These are phyloP conservation scores for Dothidotthia symphoricarpi DNA, from an alignment of 2,329 filamentous ascomycete species.

Conservation along the genomic window DNA sequence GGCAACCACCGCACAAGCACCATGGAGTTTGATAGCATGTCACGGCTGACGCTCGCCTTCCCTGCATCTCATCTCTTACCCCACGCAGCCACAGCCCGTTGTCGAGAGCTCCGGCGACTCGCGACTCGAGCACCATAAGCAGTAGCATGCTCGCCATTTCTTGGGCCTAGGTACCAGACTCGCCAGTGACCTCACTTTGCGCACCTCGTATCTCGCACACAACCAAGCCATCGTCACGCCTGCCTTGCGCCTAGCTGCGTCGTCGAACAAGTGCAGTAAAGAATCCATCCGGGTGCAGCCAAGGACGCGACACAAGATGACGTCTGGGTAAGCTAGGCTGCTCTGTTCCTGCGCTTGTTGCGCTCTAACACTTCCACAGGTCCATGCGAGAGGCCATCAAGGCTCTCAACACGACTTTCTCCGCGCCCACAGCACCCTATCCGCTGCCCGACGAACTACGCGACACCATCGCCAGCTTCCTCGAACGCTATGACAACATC, in stretches of 20 bases:
- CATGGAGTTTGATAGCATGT: conserved; percentile 4
- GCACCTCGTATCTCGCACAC: no score
- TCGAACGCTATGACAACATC: conserved; percentile 64
- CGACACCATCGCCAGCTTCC: conserved; percentile 63
- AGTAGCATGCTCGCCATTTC: conserved; percentile 10
- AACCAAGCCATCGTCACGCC: not conserved
- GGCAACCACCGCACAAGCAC: conserved; percentile 21
- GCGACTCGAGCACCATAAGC: conserved; percentile 8
- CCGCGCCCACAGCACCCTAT: conserved; percentile 41
- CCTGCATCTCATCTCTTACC: conserved; percentile 10
- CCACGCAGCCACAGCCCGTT: conserved; percentile 19
- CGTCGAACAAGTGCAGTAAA: no score
- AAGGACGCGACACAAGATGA: conserved; percentile 9
- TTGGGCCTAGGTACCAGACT: not conserved
- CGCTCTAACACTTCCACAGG: conserved; percentile 25
- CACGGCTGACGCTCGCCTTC: conserved; percentile 5
- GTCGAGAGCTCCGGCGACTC: conserved; percentile 9
- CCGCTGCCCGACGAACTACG: conserved; percentile 67
- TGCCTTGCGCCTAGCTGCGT: not conserved
- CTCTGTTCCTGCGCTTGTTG: not conserved
- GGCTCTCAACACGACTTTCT: conserved; percentile 47
- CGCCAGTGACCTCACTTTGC: not conserved
- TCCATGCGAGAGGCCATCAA: conserved; percentile 52
- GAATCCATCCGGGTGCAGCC: not conserved
- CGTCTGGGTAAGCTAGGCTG: conserved; percentile 22